Percentiles rank a stretch among this genome's conserved stretches.
These are phyloP conservation scores for Fraxinus latifolia DNA, from an alignment of 305 asterid species.

Conservation along the genomic window DNA sequence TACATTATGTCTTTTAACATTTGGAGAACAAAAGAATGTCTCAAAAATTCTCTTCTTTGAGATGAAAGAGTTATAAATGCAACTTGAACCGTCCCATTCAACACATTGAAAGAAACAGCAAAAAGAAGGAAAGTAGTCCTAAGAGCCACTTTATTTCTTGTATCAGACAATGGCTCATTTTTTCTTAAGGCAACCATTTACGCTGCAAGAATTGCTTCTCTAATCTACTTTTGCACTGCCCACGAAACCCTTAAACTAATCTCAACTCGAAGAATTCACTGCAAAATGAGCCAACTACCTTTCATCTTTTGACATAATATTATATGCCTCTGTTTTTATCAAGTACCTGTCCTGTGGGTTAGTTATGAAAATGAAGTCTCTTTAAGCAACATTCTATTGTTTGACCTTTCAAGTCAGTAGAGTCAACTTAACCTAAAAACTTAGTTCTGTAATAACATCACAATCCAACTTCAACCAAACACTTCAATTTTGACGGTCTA, in stretches of 20 bases:
- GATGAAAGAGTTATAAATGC: not conserved
- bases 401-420: not conserved
- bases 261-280: not conserved
- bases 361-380: not conserved
- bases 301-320: not conserved
- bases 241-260: not conserved
- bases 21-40: not conserved
- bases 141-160: not conserved
- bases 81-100: not conserved
- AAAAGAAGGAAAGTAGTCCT: not conserved
- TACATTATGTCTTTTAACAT: not conserved
- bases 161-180: not conserved
- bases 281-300: not conserved
- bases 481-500: not conserved
- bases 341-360: not conserved
- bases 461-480: not conserved
- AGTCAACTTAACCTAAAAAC: not conserved
- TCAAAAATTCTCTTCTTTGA: not conserved
- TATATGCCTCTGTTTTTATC: not conserved
- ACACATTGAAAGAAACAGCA: not conserved
- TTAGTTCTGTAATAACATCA: not conserved
- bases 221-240: not conserved
- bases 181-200: not conserved
- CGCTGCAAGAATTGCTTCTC: not conserved
- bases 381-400: not conserved